Evolutionary conservation across 768 basidiomycete species (phyloP).

Genomic region (Dacryopinax primogenitus): DNA sequence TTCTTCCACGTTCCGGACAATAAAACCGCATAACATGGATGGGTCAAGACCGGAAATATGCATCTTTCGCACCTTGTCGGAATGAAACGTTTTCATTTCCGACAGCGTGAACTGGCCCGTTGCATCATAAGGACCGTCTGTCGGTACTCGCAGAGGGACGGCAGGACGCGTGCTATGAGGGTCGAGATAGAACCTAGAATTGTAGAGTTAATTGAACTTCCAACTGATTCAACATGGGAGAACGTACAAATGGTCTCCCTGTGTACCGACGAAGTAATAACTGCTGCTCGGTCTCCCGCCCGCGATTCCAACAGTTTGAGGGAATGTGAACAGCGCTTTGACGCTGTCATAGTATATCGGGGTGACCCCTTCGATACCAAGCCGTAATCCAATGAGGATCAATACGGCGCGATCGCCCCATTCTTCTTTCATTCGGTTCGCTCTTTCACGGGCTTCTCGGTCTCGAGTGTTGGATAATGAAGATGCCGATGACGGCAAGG

Average conservation of each 20-base stretch:
- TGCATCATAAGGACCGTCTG: neutral
- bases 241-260: conserved; percentile 56
- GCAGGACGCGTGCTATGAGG: conserved; percentile 68
- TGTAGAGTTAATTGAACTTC: conserved; percentile 13
- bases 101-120: conserved; percentile 49
- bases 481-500: neutral
- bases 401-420: conserved; percentile 85
- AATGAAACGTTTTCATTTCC: conserved; percentile 85
- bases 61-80: conserved; percentile 95
- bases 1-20: conserved; percentile 69
- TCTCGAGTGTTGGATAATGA: conserved; percentile 13
- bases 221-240: neutral
- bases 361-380: conserved; percentile 88
- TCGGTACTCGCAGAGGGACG: conserved; percentile 43
- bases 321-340: conserved; percentile 80
- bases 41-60: conserved; percentile 80
- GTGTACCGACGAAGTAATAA: conserved; percentile 92
- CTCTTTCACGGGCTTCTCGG: conserved; percentile 9
- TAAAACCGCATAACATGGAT: conserved; percentile 91
- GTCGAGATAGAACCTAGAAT: conserved; percentile 52
- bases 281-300: conserved; percentile 94
- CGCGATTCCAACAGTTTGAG: conserved; percentile 91
- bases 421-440: conserved; percentile 10
- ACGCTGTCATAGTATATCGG: conserved; percentile 84
- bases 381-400: conserved; percentile 68